A percentile compares a stretch with the other conserved stretches of the same genome.
Evolutionary conservation across 148 eudicot species (phyloP).

Genomic region (Rhododendron ovatum): DNA sequence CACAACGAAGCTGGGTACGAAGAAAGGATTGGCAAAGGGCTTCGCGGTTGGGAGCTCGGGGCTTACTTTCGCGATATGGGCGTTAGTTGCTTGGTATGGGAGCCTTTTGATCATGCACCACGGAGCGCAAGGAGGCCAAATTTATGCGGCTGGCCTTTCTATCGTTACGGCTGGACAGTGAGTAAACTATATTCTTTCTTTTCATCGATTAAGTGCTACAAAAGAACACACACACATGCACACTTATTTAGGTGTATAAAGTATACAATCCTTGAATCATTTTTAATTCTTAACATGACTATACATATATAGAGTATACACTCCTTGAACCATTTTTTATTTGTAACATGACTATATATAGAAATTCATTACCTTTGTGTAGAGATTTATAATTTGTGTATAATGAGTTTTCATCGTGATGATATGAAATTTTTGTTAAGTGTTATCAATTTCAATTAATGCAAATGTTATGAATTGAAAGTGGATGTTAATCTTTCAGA

Average conservation of each 20-base stretch:
- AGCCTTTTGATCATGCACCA: conserved; percentile 69
- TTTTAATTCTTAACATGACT: not conserved
- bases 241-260: not conserved
- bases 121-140: conserved; percentile 81
- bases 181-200: conserved; percentile 13
- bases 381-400: not conserved
- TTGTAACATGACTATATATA: too few relatives aligned
- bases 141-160: conserved; percentile 74
- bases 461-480: not conserved
- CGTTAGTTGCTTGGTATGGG: conserved; percentile 94
- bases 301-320: too few relatives aligned
- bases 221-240: not conserved
- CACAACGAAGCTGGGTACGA: conserved; percentile 66
- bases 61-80: conserved; percentile 82
- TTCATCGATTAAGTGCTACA: not conserved
- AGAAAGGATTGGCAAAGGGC: conserved; percentile 85
- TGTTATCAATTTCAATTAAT: too few relatives aligned
- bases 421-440: too few relatives aligned
- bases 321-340: too few relatives aligned
- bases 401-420: not conserved
- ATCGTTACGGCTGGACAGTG: conserved; percentile 89
- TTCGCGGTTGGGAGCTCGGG: conserved; percentile 88
- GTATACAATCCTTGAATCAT: not conserved
- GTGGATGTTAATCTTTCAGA: not conserved
- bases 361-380: too few relatives aligned